These are phyloP conservation scores for Citrus trifoliata DNA, from an alignment of 345 rosid genomes.

Conservation along the genomic window DNA sequence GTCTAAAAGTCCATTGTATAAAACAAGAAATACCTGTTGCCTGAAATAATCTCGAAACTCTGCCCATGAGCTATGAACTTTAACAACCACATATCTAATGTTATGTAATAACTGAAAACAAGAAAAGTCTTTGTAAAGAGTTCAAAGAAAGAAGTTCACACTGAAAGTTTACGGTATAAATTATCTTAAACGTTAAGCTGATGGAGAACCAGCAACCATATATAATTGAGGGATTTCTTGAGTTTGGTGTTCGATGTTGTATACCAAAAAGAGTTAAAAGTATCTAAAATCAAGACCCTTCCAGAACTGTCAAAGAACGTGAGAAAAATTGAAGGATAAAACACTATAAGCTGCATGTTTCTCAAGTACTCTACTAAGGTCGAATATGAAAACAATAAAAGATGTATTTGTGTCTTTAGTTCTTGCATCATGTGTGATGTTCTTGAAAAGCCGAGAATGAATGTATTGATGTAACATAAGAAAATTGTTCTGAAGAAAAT, in stretches of 20 bases:
- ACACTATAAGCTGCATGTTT: background rate
- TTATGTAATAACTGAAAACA: constrained; percentile 32
- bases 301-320: background rate
- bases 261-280: background rate
- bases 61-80: constrained; percentile 76
- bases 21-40: constrained; percentile 56
- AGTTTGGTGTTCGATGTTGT: background rate
- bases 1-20: background rate
- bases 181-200: background rate
- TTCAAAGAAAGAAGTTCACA: background rate
- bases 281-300: background rate
- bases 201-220: background rate
- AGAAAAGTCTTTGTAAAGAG: constrained; percentile 8
- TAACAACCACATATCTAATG: constrained; percentile 71
- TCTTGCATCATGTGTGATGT: background rate
- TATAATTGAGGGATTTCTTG: background rate
- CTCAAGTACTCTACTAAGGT: background rate
- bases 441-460: background rate
- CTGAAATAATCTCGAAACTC: constrained; percentile 72
- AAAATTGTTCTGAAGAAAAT: background rate
- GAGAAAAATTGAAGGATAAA: background rate
- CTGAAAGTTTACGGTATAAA: background rate
- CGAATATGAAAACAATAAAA: background rate
- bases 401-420: background rate
- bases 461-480: background rate